phyloP scores from a whole-genome alignment of 345 rosid genomes.

The Bretschneidera sinensis region DNA sequence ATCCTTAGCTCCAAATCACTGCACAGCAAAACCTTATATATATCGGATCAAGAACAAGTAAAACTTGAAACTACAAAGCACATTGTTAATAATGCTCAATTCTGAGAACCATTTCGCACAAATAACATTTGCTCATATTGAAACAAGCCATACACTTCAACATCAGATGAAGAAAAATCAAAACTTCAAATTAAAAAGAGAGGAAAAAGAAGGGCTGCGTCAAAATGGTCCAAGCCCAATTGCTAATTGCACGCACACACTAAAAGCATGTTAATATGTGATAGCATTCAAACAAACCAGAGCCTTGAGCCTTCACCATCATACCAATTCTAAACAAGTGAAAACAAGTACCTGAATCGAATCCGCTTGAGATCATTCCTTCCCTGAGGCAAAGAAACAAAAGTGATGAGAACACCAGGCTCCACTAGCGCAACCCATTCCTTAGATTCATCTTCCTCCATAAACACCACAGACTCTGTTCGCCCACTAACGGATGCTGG shows the following conservation, averaged over 20 bases:
- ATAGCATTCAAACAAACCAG: slow-evolving; percentile 14
- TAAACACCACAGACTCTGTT: slow-evolving; percentile 66
- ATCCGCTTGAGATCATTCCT: slow-evolving; percentile 92
- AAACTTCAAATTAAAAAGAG: slow-evolving; percentile 6
- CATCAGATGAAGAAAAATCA: not conserved
- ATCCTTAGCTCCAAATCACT: not conserved
- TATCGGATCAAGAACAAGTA: slow-evolving; percentile 9
- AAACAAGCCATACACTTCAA: not conserved
- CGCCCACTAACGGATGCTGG: slow-evolving; percentile 82
- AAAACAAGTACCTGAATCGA: slow-evolving; percentile 71
- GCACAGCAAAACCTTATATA: slow-evolving; percentile 10
- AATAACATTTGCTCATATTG: not conserved
- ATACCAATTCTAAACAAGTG: slow-evolving; percentile 4
- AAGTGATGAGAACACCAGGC: slow-evolving; percentile 95
- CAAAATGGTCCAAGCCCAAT: slow-evolving; percentile 7
- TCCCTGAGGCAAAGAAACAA: slow-evolving; percentile 81
- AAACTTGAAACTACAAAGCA: slow-evolving; percentile 6
- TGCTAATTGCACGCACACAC: not conserved
- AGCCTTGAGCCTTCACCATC: slow-evolving; percentile 15
- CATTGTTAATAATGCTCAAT: slow-evolving; percentile 1
- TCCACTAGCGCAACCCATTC: slow-evolving; percentile 99
- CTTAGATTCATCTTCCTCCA: slow-evolving; percentile 91
- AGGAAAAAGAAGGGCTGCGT: not conserved
- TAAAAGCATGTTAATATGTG: slow-evolving; percentile 8
- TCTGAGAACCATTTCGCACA: not conserved